Percentiles rank a stretch among this genome's conserved stretches.
Evolutionary conservation across 2,329 filamentous ascomycete species (phyloP).

Genomic region (Lecanicillium sp.): DNA sequence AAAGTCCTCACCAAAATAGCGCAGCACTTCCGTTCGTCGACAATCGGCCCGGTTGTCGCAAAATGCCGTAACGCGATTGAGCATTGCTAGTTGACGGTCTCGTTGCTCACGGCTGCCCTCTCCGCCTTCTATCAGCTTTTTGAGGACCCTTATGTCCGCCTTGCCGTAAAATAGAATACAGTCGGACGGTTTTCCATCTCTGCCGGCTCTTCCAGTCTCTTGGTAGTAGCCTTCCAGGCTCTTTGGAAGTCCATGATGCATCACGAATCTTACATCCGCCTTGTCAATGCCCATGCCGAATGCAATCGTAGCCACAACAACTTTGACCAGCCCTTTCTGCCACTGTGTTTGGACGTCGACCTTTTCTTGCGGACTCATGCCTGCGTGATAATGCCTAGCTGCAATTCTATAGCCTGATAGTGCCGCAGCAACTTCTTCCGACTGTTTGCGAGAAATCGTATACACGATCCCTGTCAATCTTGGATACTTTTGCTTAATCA

Average conservation of each 20-base stretch:
- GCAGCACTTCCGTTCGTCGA: slow-evolving; percentile 76
- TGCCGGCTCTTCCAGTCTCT: slow-evolving; percentile 88
- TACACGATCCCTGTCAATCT: slow-evolving; percentile 86
- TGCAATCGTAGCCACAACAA: slow-evolving; percentile 96
- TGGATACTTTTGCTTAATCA: slow-evolving; percentile 64
- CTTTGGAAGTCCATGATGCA: slow-evolving; percentile 89
- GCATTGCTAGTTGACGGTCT: slow-evolving; percentile 74
- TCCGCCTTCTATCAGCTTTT: slow-evolving; percentile 75
- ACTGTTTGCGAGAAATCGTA: slow-evolving; percentile 75
- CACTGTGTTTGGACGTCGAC: slow-evolving; percentile 66
- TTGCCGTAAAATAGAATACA: slow-evolving; percentile 90
- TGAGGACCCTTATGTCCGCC: slow-evolving; percentile 64
- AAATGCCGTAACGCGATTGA: slow-evolving; percentile 75
- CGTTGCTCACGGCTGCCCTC: slow-evolving; percentile 74
- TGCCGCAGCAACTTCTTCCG: slow-evolving; percentile 69
- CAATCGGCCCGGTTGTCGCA: slow-evolving; percentile 88
- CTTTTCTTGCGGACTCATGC: slow-evolving; percentile 62
- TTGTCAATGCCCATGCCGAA: slow-evolving; percentile 99
- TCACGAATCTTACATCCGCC: slow-evolving; percentile 89
- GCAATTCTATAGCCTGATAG: slow-evolving; percentile 59
- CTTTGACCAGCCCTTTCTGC: slow-evolving; percentile 72
- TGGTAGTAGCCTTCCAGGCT: slow-evolving; percentile 97
- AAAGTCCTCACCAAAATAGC: slow-evolving; percentile 92
- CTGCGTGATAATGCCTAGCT: slow-evolving; percentile 82
- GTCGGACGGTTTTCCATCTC: slow-evolving; percentile 78